phyloP scores from a whole-genome alignment of 768 basidiomycete species.

The Aureoboletus auriporus region DNA sequence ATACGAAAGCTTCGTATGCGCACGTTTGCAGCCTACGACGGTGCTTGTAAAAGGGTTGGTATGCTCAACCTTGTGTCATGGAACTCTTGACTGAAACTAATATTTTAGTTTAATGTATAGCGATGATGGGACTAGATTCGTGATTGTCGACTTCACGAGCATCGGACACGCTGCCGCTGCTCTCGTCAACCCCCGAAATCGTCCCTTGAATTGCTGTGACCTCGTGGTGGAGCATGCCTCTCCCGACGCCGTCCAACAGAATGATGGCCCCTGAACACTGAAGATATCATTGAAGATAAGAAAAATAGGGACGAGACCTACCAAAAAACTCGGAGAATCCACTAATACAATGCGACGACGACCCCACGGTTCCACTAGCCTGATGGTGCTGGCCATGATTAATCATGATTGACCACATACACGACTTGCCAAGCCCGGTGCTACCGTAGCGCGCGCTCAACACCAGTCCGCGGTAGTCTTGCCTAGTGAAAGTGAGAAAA shows the following conservation, averaged over 20 bases:
- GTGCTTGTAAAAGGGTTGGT: conserved; percentile 81
- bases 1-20: conserved; percentile 87
- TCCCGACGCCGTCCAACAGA: conserved; percentile 81
- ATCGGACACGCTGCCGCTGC: conserved; percentile 76
- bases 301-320: conserved; percentile 1
- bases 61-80: no score
- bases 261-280: conserved; percentile 48
- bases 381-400: conserved; percentile 10
- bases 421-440: conserved; percentile 67
- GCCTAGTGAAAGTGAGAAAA: conserved; percentile 64
- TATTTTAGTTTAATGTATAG: no score
- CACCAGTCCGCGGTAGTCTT: conserved; percentile 71
- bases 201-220: conserved; percentile 76
- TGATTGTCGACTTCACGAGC: conserved; percentile 87
- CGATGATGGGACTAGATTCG: conserved; percentile 55
- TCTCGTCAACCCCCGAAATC: conserved; percentile 81
- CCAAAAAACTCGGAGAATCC: background rate
- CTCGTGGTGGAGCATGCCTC: conserved; percentile 90
- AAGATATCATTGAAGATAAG: conserved; percentile 18
- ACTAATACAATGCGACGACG: background rate
- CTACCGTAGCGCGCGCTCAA: conserved; percentile 71
- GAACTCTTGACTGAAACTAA: no score
- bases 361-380: conserved; percentile 4
- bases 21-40: conserved; percentile 87
- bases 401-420: conserved; percentile 9